phyloP scores from a whole-genome alignment of 208 protist genomes.

The Lotmaria passim region DNA sequence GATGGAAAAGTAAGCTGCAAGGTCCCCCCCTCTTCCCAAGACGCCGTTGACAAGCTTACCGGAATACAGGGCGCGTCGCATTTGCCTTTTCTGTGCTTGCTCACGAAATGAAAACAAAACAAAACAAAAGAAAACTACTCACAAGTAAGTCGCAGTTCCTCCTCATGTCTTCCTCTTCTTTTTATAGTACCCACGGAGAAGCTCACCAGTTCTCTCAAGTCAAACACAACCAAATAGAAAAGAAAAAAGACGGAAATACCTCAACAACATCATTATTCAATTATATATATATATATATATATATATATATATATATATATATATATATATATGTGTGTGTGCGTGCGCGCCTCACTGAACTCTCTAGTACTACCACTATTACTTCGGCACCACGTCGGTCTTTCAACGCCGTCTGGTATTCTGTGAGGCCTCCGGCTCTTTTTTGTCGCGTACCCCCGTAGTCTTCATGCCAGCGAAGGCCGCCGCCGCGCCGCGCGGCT shows the following conservation, averaged over 20 bases:
- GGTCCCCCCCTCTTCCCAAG: too few relatives aligned
- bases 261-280: too few relatives aligned
- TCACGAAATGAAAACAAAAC: neutral
- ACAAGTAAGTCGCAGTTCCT: too few relatives aligned
- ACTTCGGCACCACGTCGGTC: slow-evolving; percentile 6
- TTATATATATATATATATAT: too few relatives aligned
- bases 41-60: too few relatives aligned
- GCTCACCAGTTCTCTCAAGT: too few relatives aligned
- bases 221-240: neutral
- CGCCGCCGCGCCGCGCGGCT: neutral
- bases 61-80: too few relatives aligned
- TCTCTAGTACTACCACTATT: neutral
- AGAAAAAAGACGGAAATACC: neutral
- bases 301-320: too few relatives aligned
- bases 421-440: neutral
- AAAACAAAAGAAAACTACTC: neutral
- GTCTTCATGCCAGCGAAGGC: slow-evolving; percentile 20
- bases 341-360: too few relatives aligned
- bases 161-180: neutral
- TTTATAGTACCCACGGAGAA: neutral
- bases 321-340: too few relatives aligned
- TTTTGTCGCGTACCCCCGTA: slow-evolving; percentile 9
- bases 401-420: neutral
- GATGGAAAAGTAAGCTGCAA: too few relatives aligned
- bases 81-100: too few relatives aligned